Conservation (phyloP, 768 basidiomycete species). For the Fistulinella prunicolor region DNA sequence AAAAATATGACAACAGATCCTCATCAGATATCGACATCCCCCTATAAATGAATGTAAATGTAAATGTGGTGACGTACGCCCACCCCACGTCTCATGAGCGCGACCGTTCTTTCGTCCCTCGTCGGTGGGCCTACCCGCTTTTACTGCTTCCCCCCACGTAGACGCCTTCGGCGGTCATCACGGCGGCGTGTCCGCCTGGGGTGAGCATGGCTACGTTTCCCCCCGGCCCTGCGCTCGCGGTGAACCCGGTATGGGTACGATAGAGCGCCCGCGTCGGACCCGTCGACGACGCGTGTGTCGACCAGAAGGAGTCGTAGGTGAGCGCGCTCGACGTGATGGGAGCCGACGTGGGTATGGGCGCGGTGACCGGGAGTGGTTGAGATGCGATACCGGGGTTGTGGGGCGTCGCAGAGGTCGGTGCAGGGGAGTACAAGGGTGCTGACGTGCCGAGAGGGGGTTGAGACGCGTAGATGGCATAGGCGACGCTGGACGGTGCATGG, state of each 20-base stretch:
- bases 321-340: conserved; percentile 33
- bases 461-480: no score
- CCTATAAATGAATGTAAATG: no score
- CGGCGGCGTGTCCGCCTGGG: conserved; percentile 28
- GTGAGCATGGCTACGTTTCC: conserved; percentile 34
- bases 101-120: no score
- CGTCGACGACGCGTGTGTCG: conserved; percentile 41
- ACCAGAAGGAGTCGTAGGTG: conserved; percentile 66
- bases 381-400: no score
- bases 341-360: conserved; percentile 1
- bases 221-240: conserved; percentile 20
- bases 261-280: conserved; percentile 29
- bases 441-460: neutral
- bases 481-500: no score
- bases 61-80: no score
- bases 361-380: no score
- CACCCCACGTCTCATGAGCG: no score
- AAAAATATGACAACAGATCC: no score
- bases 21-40: no score
- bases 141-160: conserved; percentile 24
- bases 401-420: neutral
- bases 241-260: conserved; percentile 29
- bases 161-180: conserved; percentile 33
- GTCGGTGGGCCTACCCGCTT: neutral
- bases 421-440: neutral